Percentiles rank a stretch among this genome's conserved stretches.
These are phyloP conservation scores for Herpetomonas samuelpessoai DNA, from an alignment of 208 protist species.

Conservation along the genomic window DNA sequence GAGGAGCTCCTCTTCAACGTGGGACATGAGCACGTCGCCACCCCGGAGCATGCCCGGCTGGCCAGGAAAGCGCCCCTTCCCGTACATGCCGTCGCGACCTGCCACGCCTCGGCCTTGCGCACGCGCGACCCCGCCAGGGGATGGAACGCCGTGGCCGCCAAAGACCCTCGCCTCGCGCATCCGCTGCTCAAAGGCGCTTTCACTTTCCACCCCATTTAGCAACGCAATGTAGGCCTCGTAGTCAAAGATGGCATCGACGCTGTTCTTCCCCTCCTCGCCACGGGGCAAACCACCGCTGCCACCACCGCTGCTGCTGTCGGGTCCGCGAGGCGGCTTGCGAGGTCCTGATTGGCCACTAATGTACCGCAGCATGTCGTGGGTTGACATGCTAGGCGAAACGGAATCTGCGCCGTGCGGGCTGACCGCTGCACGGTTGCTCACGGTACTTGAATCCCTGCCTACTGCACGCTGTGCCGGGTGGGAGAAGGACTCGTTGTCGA, in stretches of 20 bases:
- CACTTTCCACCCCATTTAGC: slow-evolving; percentile 11
- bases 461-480: too few species aligned
- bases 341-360: too few species aligned
- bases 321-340: too few species aligned
- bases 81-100: background rate
- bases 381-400: too few species aligned
- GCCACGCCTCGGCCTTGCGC: slow-evolving; percentile 4
- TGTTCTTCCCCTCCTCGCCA: too few species aligned
- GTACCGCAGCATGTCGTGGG: too few species aligned
- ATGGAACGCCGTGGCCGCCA: background rate
- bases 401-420: too few species aligned
- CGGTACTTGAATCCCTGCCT: too few species aligned
- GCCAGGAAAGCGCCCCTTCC: background rate
- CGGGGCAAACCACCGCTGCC: too few species aligned
- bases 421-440: too few species aligned
- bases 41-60: background rate
- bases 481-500: too few species aligned
- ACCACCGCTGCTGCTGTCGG: too few species aligned
- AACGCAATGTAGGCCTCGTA: slow-evolving; percentile 58
- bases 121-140: background rate
- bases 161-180: slow-evolving; percentile 3
- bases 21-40: background rate
- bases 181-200: slow-evolving; percentile 9
- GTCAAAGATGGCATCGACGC: slow-evolving; percentile 81
- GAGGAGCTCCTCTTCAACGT: slow-evolving; percentile 7